Base-by-base conservation (phyloP, 345 rosid genomes). In the Acer negundo region DNA sequence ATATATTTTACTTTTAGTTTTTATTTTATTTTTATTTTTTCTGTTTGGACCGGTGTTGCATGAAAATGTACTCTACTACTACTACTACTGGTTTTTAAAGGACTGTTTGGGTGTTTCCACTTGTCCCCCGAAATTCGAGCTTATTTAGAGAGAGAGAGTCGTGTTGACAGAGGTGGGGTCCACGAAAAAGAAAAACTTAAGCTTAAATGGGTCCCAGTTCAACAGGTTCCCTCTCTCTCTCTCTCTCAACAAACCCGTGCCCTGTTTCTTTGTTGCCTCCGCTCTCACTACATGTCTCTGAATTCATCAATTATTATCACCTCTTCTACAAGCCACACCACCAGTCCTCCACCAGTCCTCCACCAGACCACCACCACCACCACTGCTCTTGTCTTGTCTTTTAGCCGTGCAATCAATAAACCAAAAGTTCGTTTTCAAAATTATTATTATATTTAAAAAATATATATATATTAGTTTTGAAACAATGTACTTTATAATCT, bases 271-370 rank as follows among this genome's bases (percentile, higher is more conserved):
- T 53, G 44, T n/a, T n/a, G 1, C 4, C 58, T 3, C n/a, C 46
- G 2, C 26, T 61, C 64, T 61, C 15, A 8, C 64, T 61, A n/a
- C 64, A 20, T 23, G 6, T 63, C 38, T 63, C 69, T 69, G 76
- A 55, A 46, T 7, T 62, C 72, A 72, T 69, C 77, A 75, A 76
- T 84, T 64, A 84, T 81, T 84, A 66, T 51, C 81, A 6, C 72
- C 77, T 42, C 31, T 62, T 63, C 70, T 13, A 22, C 84, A 76
- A 72, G 80, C 67, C 81, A 74, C 78, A n/a, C 71, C 1, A 1
- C 26, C 26, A 28, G n/a, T n/a, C n/a, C n/a, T n/a, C 31, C 31
- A 28, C 31, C 31, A 28, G 31, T 28, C 1, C 31, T 28, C 31
- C 31, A 28, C 31, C 31, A 28, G 31, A 68, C 67, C 78, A 69